Evolutionary conservation across 257 asterid genomes (phyloP).

Genomic region (Craterostigma plantagineum): DNA sequence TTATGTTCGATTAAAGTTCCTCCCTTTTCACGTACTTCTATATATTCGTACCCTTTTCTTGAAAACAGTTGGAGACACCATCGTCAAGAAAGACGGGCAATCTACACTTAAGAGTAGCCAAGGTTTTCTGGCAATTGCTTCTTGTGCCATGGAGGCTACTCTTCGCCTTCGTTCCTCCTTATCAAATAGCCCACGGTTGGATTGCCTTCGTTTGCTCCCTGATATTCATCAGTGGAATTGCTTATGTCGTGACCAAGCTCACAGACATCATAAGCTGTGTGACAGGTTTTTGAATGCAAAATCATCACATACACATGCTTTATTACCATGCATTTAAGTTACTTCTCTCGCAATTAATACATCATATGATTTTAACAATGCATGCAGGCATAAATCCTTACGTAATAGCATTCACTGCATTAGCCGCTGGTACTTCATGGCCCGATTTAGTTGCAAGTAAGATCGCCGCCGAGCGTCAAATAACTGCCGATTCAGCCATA

Average conservation of each 20-base stretch:
- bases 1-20: no score
- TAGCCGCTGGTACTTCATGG: slow-evolving; percentile 93
- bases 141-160: slow-evolving; percentile 71
- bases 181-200: slow-evolving; percentile 94
- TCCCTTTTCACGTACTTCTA: neutral
- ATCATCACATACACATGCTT: no score
- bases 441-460: slow-evolving; percentile 96
- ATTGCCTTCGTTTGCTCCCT: slow-evolving; percentile 63
- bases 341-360: no score
- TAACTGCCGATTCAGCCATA: slow-evolving; percentile 89
- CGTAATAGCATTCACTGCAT: slow-evolving; percentile 73
- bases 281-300: slow-evolving; percentile 35
- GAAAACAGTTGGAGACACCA: slow-evolving; percentile 41
- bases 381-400: slow-evolving; percentile 60
- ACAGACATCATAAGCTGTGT: slow-evolving; percentile 82
- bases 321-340: no score
- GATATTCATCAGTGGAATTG: slow-evolving; percentile 68
- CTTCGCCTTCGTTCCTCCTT: slow-evolving; percentile 81
- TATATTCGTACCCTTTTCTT: neutral
- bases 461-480: slow-evolving; percentile 90
- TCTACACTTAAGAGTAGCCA: slow-evolving; percentile 20
- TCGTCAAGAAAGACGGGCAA: slow-evolving; percentile 30
- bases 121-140: slow-evolving; percentile 37
- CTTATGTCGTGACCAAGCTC: slow-evolving; percentile 60
- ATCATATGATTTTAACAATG: neutral